Evolutionary conservation across 2,329 filamentous ascomycete genomes (phyloP).

Genomic region (Fonsecaea multimorphosa): DNA sequence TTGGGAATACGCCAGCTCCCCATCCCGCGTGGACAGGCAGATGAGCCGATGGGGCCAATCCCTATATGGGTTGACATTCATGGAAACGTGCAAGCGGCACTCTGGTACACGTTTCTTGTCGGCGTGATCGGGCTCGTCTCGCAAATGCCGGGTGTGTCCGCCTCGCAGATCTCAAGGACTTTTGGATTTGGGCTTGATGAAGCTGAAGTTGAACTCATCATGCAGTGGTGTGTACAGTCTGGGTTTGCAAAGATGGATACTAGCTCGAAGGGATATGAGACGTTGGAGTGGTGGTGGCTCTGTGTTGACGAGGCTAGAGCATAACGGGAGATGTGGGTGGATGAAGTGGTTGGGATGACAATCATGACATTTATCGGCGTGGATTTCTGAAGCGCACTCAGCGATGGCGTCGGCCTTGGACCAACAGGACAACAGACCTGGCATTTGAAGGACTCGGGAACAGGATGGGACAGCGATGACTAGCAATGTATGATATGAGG

Average conservation of each 20-base stretch:
- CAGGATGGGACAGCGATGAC: background rate
- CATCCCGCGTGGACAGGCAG: slow-evolving; percentile 42
- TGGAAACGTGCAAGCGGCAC: slow-evolving; percentile 43
- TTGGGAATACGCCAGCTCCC: slow-evolving; percentile 27
- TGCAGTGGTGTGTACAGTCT: slow-evolving; percentile 28
- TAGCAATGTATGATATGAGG: background rate
- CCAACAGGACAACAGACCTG: background rate
- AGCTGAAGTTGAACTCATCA: slow-evolving; percentile 26
- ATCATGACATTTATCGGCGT: no score
- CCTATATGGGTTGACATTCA: slow-evolving; percentile 59
- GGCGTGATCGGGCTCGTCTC: slow-evolving; percentile 52
- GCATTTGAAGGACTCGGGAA: background rate
- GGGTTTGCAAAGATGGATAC: slow-evolving; percentile 30
- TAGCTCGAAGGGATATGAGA: slow-evolving; percentile 41
- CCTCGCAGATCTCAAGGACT: slow-evolving; percentile 43
- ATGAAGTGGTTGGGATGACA: background rate
- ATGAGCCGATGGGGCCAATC: slow-evolving; percentile 41
- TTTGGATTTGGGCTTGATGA: slow-evolving; percentile 25
- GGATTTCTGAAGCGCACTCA: background rate
- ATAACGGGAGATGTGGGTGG: background rate
- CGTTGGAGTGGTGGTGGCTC: slow-evolving; percentile 53
- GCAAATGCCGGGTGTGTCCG: slow-evolving; percentile 49
- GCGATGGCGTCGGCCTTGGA: background rate
- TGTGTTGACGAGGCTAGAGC: slow-evolving; percentile 34
- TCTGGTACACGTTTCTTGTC: slow-evolving; percentile 53